Evolutionary conservation across 2,329 filamentous ascomycete species (phyloP).

Genomic region (Amauroascus niger): DNA sequence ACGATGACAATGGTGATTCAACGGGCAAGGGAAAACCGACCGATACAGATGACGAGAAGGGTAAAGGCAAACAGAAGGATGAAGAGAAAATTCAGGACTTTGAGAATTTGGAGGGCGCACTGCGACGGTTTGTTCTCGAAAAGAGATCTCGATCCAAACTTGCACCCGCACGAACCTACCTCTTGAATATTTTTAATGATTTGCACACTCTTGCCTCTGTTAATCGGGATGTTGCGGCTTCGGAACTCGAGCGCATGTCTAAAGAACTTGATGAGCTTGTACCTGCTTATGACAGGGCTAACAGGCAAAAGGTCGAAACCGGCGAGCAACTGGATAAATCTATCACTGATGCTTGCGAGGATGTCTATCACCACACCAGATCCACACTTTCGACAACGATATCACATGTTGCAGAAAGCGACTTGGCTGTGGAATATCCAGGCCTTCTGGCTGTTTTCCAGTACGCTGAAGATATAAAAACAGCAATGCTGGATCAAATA

Average conservation of each 20-base stretch:
- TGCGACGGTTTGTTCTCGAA: slow-evolving; percentile 88
- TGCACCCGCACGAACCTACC: slow-evolving; percentile 88
- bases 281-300: slow-evolving; percentile 73
- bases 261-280: slow-evolving; percentile 73
- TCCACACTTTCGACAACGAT: slow-evolving; percentile 67
- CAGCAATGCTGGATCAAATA: slow-evolving; percentile 83
- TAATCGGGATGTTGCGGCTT: slow-evolving; percentile 76
- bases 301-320: slow-evolving; percentile 68
- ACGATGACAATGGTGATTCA: slow-evolving; percentile 36
- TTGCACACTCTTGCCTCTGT: slow-evolving; percentile 72
- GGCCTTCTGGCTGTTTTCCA: slow-evolving; percentile 77
- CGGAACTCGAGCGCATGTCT: slow-evolving; percentile 73
- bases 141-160: slow-evolving; percentile 93
- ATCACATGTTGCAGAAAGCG: slow-evolving; percentile 60
- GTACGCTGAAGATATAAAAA: slow-evolving; percentile 86
- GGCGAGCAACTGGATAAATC: slow-evolving; percentile 69
- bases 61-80: slow-evolving; percentile 71
- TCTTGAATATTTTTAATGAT: slow-evolving; percentile 86
- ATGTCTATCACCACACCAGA: slow-evolving; percentile 77
- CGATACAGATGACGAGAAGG: slow-evolving; percentile 35
- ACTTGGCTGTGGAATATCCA: slow-evolving; percentile 76
- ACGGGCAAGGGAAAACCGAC: slow-evolving; percentile 25
- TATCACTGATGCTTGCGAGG: slow-evolving; percentile 75
- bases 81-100: slow-evolving; percentile 84
- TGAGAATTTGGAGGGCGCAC: slow-evolving; percentile 73